phyloP scores from a whole-genome alignment of 78 protist species.

The Dictyostelium intermedium region DNA sequence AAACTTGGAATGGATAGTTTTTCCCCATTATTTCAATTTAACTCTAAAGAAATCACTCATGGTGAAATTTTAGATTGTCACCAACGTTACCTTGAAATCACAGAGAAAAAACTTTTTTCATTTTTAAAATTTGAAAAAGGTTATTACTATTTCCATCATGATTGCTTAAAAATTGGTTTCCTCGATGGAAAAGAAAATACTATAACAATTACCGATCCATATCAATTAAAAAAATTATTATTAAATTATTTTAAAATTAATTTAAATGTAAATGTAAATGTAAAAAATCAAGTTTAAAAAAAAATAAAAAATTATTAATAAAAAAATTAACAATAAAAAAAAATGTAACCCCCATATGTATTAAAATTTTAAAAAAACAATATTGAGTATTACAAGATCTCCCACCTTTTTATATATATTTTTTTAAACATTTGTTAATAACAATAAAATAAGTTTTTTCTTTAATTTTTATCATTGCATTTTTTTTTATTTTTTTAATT shows the following conservation, averaged over 20 bases:
- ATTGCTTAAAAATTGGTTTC: neutral
- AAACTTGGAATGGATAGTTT: neutral
- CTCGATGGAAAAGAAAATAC: neutral
- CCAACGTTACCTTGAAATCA: neutral
- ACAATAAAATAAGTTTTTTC: no score
- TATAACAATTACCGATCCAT: neutral
- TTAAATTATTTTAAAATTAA: neutral
- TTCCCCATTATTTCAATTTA: neutral
- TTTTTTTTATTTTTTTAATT: no score
- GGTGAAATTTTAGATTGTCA: neutral
- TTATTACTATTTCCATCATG: neutral
- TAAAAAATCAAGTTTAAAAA: neutral
- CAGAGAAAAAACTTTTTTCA: neutral
- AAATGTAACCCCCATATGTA: neutral
- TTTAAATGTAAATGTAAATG: neutral
- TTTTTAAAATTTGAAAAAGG: neutral
- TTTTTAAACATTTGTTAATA: no score
- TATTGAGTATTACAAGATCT: no score
- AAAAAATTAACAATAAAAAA: neutral
- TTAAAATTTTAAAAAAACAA: no score
- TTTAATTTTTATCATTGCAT: no score
- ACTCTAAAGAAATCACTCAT: neutral
- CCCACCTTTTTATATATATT: neutral
- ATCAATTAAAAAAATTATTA: neutral
- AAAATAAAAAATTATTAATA: neutral